Conservation (phyloP, 306 rosid genomes). For the Prunus mongolica region DNA sequence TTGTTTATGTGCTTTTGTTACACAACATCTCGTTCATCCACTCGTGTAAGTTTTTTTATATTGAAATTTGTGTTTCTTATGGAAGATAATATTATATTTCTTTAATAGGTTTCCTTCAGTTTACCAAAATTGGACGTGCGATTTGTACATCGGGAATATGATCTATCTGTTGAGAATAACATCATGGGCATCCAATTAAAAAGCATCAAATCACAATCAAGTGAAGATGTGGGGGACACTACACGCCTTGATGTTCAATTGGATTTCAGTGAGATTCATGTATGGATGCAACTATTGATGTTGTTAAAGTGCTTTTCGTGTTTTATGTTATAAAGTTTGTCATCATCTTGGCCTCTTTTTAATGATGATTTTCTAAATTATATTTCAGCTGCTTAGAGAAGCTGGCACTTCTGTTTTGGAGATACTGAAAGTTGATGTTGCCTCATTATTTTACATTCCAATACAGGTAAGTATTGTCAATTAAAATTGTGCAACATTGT, state of each 20-base stretch:
- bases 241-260: constrained; percentile 85
- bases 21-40: neutral
- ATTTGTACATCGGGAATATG: constrained; percentile 67
- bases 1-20: constrained; percentile 4
- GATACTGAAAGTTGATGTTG: constrained; percentile 83
- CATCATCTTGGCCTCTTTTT: constrained; percentile 34
- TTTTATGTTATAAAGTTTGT: constrained; percentile 12
- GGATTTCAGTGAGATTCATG: constrained; percentile 97
- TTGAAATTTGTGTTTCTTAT: neutral
- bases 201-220: constrained; percentile 65
- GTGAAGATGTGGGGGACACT: constrained; percentile 85
- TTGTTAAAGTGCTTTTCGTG: constrained; percentile 25
- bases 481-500: constrained; percentile 1
- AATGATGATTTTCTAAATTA: constrained; percentile 29
- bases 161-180: constrained; percentile 70
- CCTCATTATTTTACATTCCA: constrained; percentile 74
- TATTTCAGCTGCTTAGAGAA: constrained; percentile 79
- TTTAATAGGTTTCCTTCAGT: constrained; percentile 74
- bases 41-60: neutral
- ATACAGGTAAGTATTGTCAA: constrained; percentile 53
- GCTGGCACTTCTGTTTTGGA: constrained; percentile 76
- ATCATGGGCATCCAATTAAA: constrained; percentile 87
- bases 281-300: constrained; percentile 38
- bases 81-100: constrained; percentile 20
- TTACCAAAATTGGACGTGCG: constrained; percentile 84